Conservation (phyloP, 768 basidiomycete genomes). For the Zangia roseola region DNA sequence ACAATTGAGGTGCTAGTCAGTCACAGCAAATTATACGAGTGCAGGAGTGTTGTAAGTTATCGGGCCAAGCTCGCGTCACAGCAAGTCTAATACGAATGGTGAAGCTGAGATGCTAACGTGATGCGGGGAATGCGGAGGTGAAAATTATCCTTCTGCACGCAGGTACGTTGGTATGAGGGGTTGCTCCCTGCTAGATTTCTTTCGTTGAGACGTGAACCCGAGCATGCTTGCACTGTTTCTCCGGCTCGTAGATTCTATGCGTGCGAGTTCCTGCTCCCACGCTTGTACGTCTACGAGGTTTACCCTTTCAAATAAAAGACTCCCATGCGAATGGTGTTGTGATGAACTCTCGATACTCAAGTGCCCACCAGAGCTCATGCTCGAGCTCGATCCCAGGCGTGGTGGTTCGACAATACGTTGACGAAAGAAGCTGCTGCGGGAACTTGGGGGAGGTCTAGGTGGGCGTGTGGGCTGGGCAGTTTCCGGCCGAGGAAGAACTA, state of each 20-base stretch:
- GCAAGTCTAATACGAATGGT: slow-evolving; percentile 6
- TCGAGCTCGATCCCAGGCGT: slow-evolving; percentile 34
- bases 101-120: slow-evolving; percentile 11
- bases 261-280: slow-evolving; percentile 78
- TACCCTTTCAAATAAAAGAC: slow-evolving; percentile 27
- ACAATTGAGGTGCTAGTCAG: slow-evolving; percentile 7
- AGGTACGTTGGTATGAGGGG: slow-evolving; percentile 22
- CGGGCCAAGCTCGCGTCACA: slow-evolving; percentile 4
- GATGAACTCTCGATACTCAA: slow-evolving; percentile 16
- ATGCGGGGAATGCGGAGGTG: slow-evolving; percentile 1
- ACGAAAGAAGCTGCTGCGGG: slow-evolving; percentile 17
- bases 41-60: slow-evolving; percentile 7
- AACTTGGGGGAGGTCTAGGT: slow-evolving; percentile 9
- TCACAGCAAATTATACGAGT: slow-evolving; percentile 10
- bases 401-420: slow-evolving; percentile 22
- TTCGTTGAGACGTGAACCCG: slow-evolving; percentile 29
- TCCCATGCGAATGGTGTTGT: slow-evolving; percentile 13
- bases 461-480: slow-evolving; percentile 23
- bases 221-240: slow-evolving; percentile 40
- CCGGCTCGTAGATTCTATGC: slow-evolving; percentile 64
- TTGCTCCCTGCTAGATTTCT: slow-evolving; percentile 24
- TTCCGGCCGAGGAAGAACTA: slow-evolving; percentile 25
- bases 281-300: slow-evolving; percentile 47
- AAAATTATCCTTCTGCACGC: slow-evolving; percentile 23
- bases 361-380: slow-evolving; percentile 50